phyloP scores from a whole-genome alignment of 2,329 filamentous ascomycete genomes.

The Rutstroemia sp. region DNA sequence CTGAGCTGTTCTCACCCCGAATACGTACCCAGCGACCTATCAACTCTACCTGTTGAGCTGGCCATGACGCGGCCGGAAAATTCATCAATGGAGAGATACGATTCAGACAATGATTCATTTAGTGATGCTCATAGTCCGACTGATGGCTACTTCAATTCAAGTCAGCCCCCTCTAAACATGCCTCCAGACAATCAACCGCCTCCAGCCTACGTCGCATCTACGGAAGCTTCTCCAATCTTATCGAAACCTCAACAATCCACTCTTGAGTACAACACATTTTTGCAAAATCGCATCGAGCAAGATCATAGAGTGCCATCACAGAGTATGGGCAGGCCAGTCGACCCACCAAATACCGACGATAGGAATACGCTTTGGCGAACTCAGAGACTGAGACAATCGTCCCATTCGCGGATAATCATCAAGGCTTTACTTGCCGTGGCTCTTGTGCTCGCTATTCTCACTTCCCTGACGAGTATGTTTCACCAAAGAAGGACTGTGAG shows the following conservation, averaged over 20 bases:
- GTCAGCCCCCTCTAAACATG: slow-evolving; percentile 10
- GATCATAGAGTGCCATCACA: slow-evolving; percentile 17
- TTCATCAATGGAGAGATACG: slow-evolving; percentile 17
- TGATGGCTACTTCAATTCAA: slow-evolving; percentile 27
- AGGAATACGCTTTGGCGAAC: slow-evolving; percentile 18
- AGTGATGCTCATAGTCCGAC: slow-evolving; percentile 25
- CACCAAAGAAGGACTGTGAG: background rate
- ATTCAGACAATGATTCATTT: slow-evolving; percentile 21
- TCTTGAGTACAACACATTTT: slow-evolving; percentile 21
- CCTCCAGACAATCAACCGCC: slow-evolving; percentile 15
- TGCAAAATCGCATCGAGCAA: slow-evolving; percentile 20
- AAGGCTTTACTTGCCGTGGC: slow-evolving; percentile 15
- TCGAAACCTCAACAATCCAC: slow-evolving; percentile 2
- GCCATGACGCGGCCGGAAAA: slow-evolving; percentile 17
- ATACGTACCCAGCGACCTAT: no score
- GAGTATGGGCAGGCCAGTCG: slow-evolving; percentile 24
- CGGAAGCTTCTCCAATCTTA: background rate
- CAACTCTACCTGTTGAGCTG: no score
- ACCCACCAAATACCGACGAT: slow-evolving; percentile 15
- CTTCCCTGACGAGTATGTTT: background rate
- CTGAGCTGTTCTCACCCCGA: background rate
- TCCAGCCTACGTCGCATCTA: slow-evolving; percentile 19
- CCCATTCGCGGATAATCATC: slow-evolving; percentile 8
- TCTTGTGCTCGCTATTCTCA: slow-evolving; percentile 13
- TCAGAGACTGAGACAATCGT: slow-evolving; percentile 1